These are phyloP conservation scores for Aspergillus panamensis DNA, from an alignment of 495 filamentous ascomycete species.

Conservation along the genomic window DNA sequence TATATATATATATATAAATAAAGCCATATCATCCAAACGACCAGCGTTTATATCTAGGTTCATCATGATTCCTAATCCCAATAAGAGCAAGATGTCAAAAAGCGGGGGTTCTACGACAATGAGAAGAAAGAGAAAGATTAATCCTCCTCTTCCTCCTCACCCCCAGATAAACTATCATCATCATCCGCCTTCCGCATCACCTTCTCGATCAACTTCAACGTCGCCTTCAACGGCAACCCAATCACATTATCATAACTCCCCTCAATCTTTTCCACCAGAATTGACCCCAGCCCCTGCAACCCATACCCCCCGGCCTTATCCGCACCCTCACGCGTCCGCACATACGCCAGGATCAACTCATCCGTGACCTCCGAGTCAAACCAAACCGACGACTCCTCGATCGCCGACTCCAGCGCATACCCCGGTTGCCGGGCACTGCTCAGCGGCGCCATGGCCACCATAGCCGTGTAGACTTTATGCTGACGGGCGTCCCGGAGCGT, in stretches of 20 bases:
- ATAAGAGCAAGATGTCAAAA: background rate
- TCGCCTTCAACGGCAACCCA: conserved; percentile 81
- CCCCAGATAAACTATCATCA: conserved; percentile 43
- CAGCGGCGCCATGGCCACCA: conserved; percentile 76
- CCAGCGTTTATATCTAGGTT: conserved; percentile 6
- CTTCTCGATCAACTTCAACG: conserved; percentile 80
- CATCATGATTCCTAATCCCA: background rate
- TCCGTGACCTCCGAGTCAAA: conserved; percentile 75
- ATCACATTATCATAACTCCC: conserved; percentile 93
- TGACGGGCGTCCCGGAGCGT: conserved; percentile 65
- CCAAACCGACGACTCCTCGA: conserved; percentile 82
- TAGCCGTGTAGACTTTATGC: conserved; percentile 81
- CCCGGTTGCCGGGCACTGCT: conserved; percentile 73
- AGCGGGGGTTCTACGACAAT: background rate
- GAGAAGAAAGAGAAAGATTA: background rate
- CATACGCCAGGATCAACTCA: conserved; percentile 82
- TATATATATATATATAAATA: background rate
- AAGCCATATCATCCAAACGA: conserved; percentile 1
- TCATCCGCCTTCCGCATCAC: conserved; percentile 58
- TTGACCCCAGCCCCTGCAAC: conserved; percentile 80
- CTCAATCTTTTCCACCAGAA: conserved; percentile 83
- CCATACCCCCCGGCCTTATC: conserved; percentile 98
- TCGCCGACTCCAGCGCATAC: conserved; percentile 72
- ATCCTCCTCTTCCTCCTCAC: conserved; percentile 20
- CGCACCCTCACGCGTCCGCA: conserved; percentile 83